A percentile compares a stretch with the other conserved stretches of the same genome.
These are phyloP conservation scores for Epichloe scottii DNA, from an alignment of 2,329 filamentous ascomycete genomes.

Conservation along the genomic window DNA sequence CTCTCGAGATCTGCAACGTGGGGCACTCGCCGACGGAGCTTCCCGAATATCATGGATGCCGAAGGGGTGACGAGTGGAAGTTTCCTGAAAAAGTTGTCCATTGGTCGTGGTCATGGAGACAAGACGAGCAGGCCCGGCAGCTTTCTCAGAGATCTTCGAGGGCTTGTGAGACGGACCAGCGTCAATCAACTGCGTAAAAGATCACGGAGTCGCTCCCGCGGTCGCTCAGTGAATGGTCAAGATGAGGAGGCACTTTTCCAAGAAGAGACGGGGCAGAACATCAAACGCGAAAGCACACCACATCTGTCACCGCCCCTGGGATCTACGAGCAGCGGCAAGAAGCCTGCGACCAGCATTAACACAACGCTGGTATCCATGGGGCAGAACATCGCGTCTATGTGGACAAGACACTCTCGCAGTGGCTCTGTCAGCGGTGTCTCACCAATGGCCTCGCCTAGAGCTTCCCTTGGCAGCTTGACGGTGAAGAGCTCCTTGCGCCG, in stretches of 20 bases:
- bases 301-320: conserved; percentile 38
- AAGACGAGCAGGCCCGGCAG: conserved; percentile 33
- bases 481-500: conserved; percentile 40
- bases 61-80: conserved; percentile 46
- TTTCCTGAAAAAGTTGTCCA: conserved; percentile 49
- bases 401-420: conserved; percentile 42
- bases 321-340: conserved; percentile 39
- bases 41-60: conserved; percentile 40
- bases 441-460: conserved; percentile 41
- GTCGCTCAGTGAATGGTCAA: conserved; percentile 11
- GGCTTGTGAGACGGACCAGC: conserved; percentile 38
- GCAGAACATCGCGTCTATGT: conserved; percentile 41
- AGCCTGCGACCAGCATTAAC: conserved; percentile 43
- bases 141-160: conserved; percentile 36
- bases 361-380: conserved; percentile 45
- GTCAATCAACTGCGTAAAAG: conserved; percentile 32
- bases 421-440: conserved; percentile 45
- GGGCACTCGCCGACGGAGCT: conserved; percentile 54
- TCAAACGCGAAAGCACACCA: conserved; percentile 30
- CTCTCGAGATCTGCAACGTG: conserved; percentile 54
- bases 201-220: conserved; percentile 21
- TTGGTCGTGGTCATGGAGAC: conserved; percentile 31
- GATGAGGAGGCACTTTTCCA: conserved; percentile 18
- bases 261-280: conserved; percentile 17
- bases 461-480: conserved; percentile 27